phyloP scores from a whole-genome alignment of 1,284 basidiomycete species.

The Leccinum insolens region DNA sequence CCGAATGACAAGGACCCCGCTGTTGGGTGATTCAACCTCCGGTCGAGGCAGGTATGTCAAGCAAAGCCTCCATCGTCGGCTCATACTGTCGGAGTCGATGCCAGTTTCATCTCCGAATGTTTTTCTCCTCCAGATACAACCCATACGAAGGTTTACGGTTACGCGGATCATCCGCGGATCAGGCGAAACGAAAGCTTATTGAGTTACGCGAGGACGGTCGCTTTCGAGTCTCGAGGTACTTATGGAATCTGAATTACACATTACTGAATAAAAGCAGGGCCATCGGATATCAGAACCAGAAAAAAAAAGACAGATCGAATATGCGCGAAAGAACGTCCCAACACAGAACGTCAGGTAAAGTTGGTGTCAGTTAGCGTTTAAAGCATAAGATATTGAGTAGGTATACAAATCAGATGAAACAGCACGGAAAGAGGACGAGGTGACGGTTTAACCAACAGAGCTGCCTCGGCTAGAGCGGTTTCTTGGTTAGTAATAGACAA shows the following conservation, averaged over 20 bases:
- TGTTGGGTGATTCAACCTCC: background rate
- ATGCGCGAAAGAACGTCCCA: constrained; percentile 9
- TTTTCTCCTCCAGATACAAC: constrained; percentile 8
- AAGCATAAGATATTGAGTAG: constrained; percentile 34
- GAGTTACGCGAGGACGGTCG: constrained; percentile 16
- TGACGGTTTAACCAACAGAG: constrained; percentile 11
- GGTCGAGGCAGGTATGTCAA: background rate
- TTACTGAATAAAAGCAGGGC: constrained; percentile 12
- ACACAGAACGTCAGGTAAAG: constrained; percentile 22
- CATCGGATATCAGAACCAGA: constrained; percentile 4
- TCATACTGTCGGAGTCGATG: constrained; percentile 28
- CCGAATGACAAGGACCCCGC: background rate
- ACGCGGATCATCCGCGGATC: constrained; percentile 34
- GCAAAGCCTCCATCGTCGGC: background rate
- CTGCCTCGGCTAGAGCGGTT: constrained; percentile 1
- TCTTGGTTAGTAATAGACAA: background rate
- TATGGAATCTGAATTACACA: constrained; percentile 8
- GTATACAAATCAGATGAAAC: constrained; percentile 34
- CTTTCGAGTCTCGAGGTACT: constrained; percentile 8
- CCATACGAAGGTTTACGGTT: constrained; percentile 27
- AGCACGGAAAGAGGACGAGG: constrained; percentile 10
- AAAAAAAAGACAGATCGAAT: constrained; percentile 10
- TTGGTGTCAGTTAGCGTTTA: constrained; percentile 32
- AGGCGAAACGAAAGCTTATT: constrained; percentile 17
- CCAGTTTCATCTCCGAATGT: constrained; percentile 34